phyloP scores from a whole-genome alignment of 2,329 filamentous ascomycete species.

The Fusarium chlamydosporum region DNA sequence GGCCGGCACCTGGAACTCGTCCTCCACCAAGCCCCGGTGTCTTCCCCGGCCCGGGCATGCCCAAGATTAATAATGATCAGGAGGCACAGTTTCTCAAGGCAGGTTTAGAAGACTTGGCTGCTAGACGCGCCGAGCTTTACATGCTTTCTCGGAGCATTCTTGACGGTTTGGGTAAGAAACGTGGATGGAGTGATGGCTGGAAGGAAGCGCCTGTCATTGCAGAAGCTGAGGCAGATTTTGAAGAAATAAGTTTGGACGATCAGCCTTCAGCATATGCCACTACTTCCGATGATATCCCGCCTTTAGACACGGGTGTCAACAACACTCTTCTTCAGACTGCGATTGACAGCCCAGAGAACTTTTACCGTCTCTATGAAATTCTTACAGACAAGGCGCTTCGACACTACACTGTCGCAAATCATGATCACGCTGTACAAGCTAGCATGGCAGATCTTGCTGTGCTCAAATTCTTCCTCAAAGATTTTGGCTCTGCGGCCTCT shows the following conservation, averaged over 20 bases:
- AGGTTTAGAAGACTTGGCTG: conserved; percentile 86
- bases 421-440: conserved; percentile 81
- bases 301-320: conserved; percentile 55
- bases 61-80: conserved; percentile 58
- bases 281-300: conserved; percentile 15
- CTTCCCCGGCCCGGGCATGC: conserved; percentile 65
- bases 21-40: conserved; percentile 65
- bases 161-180: conserved; percentile 77
- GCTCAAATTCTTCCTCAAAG: conserved; percentile 81
- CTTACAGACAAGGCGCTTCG: conserved; percentile 88
- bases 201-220: conserved; percentile 67
- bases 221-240: conserved; percentile 64
- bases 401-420: conserved; percentile 84
- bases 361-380: conserved; percentile 77
- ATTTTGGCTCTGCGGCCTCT: conserved; percentile 79
- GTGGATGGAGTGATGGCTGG: conserved; percentile 85
- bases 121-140: conserved; percentile 85
- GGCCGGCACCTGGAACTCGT: conserved; percentile 54
- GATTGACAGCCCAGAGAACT: conserved; percentile 72
- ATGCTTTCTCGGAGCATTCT: conserved; percentile 84
- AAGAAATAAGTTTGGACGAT: conserved; percentile 70
- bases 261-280: conserved; percentile 47
- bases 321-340: conserved; percentile 71
- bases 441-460: conserved; percentile 88
- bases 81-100: conserved; percentile 68